Base-by-base conservation (phyloP, 139 green algal species). In the Tetradesmus lagerheimii region DNA sequence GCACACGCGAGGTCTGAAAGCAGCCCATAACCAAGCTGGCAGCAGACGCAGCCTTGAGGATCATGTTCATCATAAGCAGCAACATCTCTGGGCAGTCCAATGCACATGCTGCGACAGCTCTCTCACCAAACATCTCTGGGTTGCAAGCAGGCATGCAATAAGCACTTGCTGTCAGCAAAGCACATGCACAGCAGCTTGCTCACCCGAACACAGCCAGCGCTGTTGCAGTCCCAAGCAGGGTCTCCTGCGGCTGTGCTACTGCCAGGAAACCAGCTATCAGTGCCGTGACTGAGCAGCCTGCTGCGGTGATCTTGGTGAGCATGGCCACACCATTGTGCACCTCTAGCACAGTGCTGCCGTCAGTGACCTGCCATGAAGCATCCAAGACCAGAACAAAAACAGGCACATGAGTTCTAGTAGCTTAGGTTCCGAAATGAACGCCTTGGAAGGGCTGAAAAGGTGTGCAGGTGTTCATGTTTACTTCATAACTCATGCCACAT, bases 191-290 rank as follows among this genome's bases (percentile, higher is more conserved):
- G 12, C 27, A 45, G n/a, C 35, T 16, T 0, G 39, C 93, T 83
- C 90, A 98, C 96, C 96, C 96, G 92, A 97, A 98, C 15, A 96
- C 92, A 1, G 93, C 92, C 62, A 98, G 83, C 0, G 95, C 96
- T 50, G 93, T 81, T 20, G 95, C 95, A 15, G 93, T 96, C 1
- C 95, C 95, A 50, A 94, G 43, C 83, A 97, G 45, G 0, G 89
- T 31, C 3, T 83, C 77, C 29, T 71, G 15, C 37, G 80, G 20
- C 41, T 50, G 37, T 4, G 91, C 93, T 5, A 89, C 80, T 6
- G 92, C 83, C 3, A 96, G 78, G 67, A 98, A 98, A 0, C 95
- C 96, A 9, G 95, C 95, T 9, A 96, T 94, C n/a, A 98, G 78
- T 2, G 96, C 96, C 0, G 96, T 98, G 9, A 98, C 89, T 8